Conservation (phyloP, 2,329 filamentous ascomycete species). For the Aspergillus brasiliensis region DNA sequence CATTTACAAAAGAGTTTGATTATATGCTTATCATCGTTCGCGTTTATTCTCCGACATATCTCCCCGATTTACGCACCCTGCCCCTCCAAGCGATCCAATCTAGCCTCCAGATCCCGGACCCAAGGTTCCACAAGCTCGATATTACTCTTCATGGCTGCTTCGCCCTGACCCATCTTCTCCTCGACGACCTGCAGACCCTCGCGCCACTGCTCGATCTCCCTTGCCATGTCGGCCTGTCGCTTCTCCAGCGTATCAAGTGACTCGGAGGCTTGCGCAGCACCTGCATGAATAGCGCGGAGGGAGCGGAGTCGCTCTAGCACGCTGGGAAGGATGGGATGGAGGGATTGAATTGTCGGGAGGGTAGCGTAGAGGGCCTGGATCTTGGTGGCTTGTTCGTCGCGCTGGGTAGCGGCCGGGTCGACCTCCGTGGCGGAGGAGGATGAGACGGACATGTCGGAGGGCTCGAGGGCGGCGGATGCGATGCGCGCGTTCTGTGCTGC, state of each 20-base stretch:
- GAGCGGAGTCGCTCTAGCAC: slow-evolving; percentile 84
- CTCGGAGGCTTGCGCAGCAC: slow-evolving; percentile 78
- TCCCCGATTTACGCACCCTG: slow-evolving; percentile 8
- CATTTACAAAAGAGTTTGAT: too few relatives aligned
- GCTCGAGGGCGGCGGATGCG: slow-evolving; percentile 35
- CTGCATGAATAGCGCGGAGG: slow-evolving; percentile 79
- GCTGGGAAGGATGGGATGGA: slow-evolving; percentile 81
- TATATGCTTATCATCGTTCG: background rate
- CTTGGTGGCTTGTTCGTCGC: slow-evolving; percentile 74
- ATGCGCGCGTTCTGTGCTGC: slow-evolving; percentile 44
- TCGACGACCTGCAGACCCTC: slow-evolving; percentile 80
- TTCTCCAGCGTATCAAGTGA: slow-evolving; percentile 76
- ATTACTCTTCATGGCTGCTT: slow-evolving; percentile 73
- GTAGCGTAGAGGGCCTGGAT: slow-evolving; percentile 90
- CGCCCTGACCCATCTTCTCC: slow-evolving; percentile 68
- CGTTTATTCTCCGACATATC: background rate
- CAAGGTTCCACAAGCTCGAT: slow-evolving; percentile 82
- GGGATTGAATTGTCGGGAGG: slow-evolving; percentile 81
- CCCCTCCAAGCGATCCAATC: slow-evolving; percentile 63
- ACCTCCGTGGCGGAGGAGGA: slow-evolving; percentile 54
- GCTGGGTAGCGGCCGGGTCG: slow-evolving; percentile 47
- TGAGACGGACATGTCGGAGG: slow-evolving; percentile 28
- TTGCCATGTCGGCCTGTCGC: slow-evolving; percentile 77
- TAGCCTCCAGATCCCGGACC: slow-evolving; percentile 83
- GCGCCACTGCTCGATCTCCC: slow-evolving; percentile 83